A percentile compares a stretch with the other conserved stretches of the same genome.
Conservation (phyloP, 441 rosid genomes). For the Euphorbia celastroides region DNA sequence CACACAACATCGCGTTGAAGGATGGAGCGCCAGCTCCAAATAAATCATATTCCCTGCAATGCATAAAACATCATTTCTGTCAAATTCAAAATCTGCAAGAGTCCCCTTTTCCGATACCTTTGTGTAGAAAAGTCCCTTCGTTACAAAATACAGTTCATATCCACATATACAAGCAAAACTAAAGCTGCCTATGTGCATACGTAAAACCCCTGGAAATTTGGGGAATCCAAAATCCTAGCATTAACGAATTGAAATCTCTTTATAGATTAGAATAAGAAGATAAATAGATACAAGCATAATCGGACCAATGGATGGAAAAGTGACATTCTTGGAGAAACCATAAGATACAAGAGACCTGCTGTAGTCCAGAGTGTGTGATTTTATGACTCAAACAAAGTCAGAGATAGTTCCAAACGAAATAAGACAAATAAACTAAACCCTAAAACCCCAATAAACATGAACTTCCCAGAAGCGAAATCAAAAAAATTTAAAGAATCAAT, state of each 20-base stretch:
- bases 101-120: not conserved
- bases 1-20: not conserved
- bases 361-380: not conserved
- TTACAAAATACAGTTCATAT: not conserved
- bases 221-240: not conserved
- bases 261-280: not conserved
- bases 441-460: conserved; percentile 14
- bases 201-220: not conserved
- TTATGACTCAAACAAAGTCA: not conserved
- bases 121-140: too few relatives aligned
- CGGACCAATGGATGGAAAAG: not conserved
- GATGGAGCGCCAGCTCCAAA: not conserved
- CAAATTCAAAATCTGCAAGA: not conserved
- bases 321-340: conserved; percentile 15
- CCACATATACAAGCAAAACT: not conserved
- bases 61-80: not conserved
- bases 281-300: not conserved
- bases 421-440: conserved; percentile 20
- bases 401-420: not conserved
- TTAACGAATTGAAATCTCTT: not conserved
- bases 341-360: not conserved
- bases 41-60: not conserved
- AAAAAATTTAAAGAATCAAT: conserved; percentile 12
- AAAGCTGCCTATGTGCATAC: not conserved
- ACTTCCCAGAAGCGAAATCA: conserved; percentile 19